These are phyloP conservation scores for Aspergillus sp. DNA, from an alignment of 2,329 filamentous ascomycete genomes.

Conservation along the genomic window DNA sequence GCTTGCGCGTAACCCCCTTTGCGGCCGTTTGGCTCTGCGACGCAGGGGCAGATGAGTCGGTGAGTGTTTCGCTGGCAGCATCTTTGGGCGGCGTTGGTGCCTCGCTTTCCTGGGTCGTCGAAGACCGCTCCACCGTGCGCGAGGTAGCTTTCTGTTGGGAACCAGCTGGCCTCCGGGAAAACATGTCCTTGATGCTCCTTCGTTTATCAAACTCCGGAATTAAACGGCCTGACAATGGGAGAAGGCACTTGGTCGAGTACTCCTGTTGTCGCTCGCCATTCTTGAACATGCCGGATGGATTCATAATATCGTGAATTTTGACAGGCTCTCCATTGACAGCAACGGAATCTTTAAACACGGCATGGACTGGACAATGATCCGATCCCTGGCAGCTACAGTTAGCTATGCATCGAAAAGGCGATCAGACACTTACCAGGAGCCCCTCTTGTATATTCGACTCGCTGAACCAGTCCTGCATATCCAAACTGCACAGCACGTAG, in stretches of 20 bases:
- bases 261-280: conserved; percentile 56
- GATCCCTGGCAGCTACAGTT: conserved; percentile 51
- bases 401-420: not conserved
- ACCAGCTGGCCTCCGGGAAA: conserved; percentile 48
- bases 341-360: conserved; percentile 58
- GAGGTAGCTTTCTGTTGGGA: conserved; percentile 7
- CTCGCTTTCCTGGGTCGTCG: conserved; percentile 2
- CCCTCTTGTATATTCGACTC: conserved; percentile 86
- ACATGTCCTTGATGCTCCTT: conserved; percentile 88
- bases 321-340: conserved; percentile 39
- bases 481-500: conserved; percentile 74
- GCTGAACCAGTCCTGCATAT: conserved; percentile 70
- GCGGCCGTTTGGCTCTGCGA: conserved; percentile 2
- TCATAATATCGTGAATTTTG: conserved; percentile 64
- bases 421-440: conserved; percentile 48
- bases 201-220: conserved; percentile 82
- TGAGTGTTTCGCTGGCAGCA: not conserved
- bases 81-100: not conserved
- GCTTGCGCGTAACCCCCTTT: conserved; percentile 24
- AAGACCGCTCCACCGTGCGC: not conserved
- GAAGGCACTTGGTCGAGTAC: conserved; percentile 55
- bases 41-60: not conserved
- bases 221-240: conserved; percentile 69
- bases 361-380: conserved; percentile 92
- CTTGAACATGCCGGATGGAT: conserved; percentile 61